Evolutionary conservation across 345 rosid genomes (phyloP), one percentile per base, ranked within the genome.

Genomic region (Sonneratia caseolaris): DNA sequence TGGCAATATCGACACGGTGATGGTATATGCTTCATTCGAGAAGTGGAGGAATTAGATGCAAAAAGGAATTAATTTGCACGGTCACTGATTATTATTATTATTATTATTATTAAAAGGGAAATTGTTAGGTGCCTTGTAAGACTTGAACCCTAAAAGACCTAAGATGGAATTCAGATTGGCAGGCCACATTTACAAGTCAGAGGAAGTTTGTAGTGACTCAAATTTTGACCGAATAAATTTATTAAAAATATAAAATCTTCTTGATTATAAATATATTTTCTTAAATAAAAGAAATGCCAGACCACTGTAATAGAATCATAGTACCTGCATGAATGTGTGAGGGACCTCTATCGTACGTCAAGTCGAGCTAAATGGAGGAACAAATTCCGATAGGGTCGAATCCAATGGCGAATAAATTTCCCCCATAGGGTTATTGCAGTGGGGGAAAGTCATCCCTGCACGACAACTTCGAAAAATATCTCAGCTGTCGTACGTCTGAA

Each of bases 41-140:
- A 62, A 62, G 37, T 62, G 37, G 66, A 35, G 66, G 66, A 3
- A 62, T 62, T 37, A 32, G 38, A 62, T 62, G 66, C 66, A 62
- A 32, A 62, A 62, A 49, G 19, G 59, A 53, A 19, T 53, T 62
- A 27, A 62, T 35, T 62, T 32, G 32, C 19, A 9, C 66, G 37
- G 66, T 32, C 37, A 32, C 38, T 62, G 32, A 59, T 24, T 18
- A 59, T 59, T 53, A 53, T n/a, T 27, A 27, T 27, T 27, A 27
- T 27, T 27, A 27, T 27, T 27, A 0, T 0, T 27, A 27, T n/a
- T n/a, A n/a, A n/a, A n/a, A n/a, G n/a, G 32, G 32, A 27, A 0
- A 27, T 27, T 27, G 32, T 27, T 27, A 27, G 32, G 32, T 27
- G 32, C 32, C 64, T 7, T 22, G 64, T 14, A n/a, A 59, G 64